phyloP scores from a whole-genome alignment of 345 rosid genomes.

The Eucalyptus pauciflora region DNA sequence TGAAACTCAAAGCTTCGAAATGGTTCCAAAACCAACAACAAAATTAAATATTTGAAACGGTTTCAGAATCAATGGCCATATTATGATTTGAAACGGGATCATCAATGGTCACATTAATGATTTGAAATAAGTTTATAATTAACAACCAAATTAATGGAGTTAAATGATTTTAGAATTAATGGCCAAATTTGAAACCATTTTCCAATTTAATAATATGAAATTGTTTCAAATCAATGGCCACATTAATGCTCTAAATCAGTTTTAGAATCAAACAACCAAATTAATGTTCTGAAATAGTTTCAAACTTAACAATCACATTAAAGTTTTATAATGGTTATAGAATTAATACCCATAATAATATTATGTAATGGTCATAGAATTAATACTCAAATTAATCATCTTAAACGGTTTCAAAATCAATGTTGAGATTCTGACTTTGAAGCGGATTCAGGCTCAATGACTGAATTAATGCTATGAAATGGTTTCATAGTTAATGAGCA shows the following conservation, averaged over 20 bases:
- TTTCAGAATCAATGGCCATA: fast-evolving
- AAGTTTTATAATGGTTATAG: not conserved
- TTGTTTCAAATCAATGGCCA: too few relatives aligned
- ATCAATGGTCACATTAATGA: too few relatives aligned
- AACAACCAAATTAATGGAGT: too few relatives aligned
- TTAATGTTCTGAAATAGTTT: fast-evolving
- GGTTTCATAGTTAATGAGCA: fast-evolving
- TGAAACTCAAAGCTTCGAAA: too few relatives aligned
- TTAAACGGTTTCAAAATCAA: fast-evolving
- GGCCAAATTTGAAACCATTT: too few relatives aligned
- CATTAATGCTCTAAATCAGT: too few relatives aligned
- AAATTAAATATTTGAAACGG: fast-evolving
- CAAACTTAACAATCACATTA: too few relatives aligned
- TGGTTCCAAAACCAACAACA: fast-evolving
- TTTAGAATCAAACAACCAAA: too few relatives aligned
- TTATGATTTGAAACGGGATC: fast-evolving
- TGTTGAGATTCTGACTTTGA: fast-evolving
- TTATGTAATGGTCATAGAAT: not conserved
- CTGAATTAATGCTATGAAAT: not conserved
- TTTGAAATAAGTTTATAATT: too few relatives aligned
- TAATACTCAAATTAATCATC: fast-evolving
- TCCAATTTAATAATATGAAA: too few relatives aligned
- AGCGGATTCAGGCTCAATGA: fast-evolving
- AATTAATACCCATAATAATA: too few relatives aligned
- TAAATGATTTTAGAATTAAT: fast-evolving